Evolutionary conservation across 1,284 basidiomycete species (phyloP).

Genomic region (Leccinum angustisporum): DNA sequence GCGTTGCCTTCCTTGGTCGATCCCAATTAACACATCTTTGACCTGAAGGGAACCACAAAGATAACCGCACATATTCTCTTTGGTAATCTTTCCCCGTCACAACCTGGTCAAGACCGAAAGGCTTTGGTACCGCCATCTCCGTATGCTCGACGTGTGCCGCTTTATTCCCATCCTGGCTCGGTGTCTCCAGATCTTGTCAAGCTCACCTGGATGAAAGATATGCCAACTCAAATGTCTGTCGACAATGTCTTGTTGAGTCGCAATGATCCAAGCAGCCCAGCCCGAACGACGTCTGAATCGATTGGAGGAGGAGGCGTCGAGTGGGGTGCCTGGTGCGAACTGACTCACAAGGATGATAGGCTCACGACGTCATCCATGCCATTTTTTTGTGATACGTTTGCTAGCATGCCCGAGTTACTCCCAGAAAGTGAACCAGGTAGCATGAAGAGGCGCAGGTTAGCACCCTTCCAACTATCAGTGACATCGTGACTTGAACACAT

Average conservation of each 20-base stretch:
- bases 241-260: constrained; percentile 42
- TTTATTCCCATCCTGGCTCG: constrained; percentile 51
- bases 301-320: constrained; percentile 44
- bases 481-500: neutral
- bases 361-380: constrained; percentile 49
- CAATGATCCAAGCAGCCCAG: constrained; percentile 38
- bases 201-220: constrained; percentile 36
- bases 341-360: constrained; percentile 42
- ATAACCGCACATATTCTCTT: constrained; percentile 58
- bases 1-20: neutral
- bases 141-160: constrained; percentile 53
- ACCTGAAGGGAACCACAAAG: constrained; percentile 42
- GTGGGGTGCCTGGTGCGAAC: constrained; percentile 56
- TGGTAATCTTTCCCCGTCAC: constrained; percentile 43
- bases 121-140: constrained; percentile 49
- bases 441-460: constrained; percentile 19
- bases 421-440: constrained; percentile 33
- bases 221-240: constrained; percentile 38
- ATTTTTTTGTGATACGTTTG: constrained; percentile 54
- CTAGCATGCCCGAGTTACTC: constrained; percentile 45
- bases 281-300: constrained; percentile 36
- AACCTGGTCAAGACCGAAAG: constrained; percentile 22
- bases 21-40: constrained; percentile 5
- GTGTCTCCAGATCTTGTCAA: constrained; percentile 20
- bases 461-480: neutral